Evolutionary conservation across 805 yeast genomes (phyloP), one percentile per base, ranked within the genome.

Genomic region (Candida pseudofarinosa): DNA sequence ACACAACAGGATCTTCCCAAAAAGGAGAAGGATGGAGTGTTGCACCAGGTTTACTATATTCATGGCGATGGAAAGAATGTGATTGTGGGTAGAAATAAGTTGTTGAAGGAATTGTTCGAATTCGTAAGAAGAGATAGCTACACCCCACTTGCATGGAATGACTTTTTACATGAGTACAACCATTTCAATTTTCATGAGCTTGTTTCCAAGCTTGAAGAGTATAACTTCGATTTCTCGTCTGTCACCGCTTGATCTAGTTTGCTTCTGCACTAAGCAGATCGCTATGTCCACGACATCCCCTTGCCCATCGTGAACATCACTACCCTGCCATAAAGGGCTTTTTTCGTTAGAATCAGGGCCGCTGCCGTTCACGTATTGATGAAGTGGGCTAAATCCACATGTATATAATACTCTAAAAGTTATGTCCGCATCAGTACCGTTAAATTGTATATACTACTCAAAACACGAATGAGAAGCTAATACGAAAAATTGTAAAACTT

Each of bases 61-160:
- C 79, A 77, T 28, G 60, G 60, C 17, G 60, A 68, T 35, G 74
- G 77, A 35, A 60, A 53, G 51, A 69, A 76, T 42, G 58, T 88
- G 40, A 69, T 67, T 3, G 81, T 77, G 34, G 91, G 93, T 35
- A 81, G 81, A 62, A 76, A 85, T 58, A 77, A 72, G 54, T 67
- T 88, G 39, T 60, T 86, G 44, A 67, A 73, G 44, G 66, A 61
- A 38, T 67, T 85, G 51, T 83, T 69, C 56, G 77, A 80, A 8
- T 65, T 66, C 31, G 84, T 73, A 42, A 67, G 67, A 54, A 53
- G 55, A 40, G 72, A 70, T 47, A 62, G 60, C 46, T 77, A 76
- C 45, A 73, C 71, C 48, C 48, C 50, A 2, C 40, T 81, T 8
- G 62, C 68, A 13, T 77, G 73, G 58, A 73, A 67, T 38, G 60